Percentiles rank a stretch among this genome's conserved stretches.
Evolutionary conservation across 225 moss, liverwort and hornwort species (phyloP).

Genomic region (Pleurozium schreberi): DNA sequence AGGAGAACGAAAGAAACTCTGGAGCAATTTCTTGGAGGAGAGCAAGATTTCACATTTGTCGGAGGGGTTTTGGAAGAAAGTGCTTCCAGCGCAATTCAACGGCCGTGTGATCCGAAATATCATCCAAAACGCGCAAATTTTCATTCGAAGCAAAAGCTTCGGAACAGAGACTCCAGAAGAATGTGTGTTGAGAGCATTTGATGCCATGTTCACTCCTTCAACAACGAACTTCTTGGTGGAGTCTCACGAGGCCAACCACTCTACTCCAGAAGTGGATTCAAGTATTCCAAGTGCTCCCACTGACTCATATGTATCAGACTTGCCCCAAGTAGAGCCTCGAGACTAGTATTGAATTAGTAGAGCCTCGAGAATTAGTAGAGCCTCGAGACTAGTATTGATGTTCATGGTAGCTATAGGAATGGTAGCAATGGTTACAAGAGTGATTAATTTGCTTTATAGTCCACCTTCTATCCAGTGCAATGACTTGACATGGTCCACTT

Average conservation of each 20-base stretch:
- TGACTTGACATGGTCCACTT: neutral
- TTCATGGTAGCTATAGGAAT: accelerated
- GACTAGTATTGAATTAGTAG: neutral
- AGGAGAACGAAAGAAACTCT: neutral
- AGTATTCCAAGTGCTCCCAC: neutral
- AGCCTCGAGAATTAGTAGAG: accelerated
- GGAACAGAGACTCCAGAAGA: neutral
- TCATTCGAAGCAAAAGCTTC: neutral
- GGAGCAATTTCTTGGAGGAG: slow-evolving; percentile 1
- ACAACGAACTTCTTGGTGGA: neutral
- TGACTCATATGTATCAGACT: neutral
- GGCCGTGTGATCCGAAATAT: slow-evolving; percentile 29
- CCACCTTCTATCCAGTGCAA: accelerated
- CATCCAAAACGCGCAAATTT: neutral
- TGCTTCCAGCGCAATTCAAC: neutral
- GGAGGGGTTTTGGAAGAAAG: neutral
- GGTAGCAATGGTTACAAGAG: neutral
- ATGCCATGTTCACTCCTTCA: neutral
- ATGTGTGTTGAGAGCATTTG: neutral
- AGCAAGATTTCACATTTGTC: neutral
- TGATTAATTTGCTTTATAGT: neutral
- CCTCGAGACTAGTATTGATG: neutral
- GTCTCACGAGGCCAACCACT: neutral
- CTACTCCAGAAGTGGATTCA: neutral
- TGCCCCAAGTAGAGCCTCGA: accelerated